Conservation (phyloP, 805 yeast species). For the Lipomyces yamanashiensis region DNA sequence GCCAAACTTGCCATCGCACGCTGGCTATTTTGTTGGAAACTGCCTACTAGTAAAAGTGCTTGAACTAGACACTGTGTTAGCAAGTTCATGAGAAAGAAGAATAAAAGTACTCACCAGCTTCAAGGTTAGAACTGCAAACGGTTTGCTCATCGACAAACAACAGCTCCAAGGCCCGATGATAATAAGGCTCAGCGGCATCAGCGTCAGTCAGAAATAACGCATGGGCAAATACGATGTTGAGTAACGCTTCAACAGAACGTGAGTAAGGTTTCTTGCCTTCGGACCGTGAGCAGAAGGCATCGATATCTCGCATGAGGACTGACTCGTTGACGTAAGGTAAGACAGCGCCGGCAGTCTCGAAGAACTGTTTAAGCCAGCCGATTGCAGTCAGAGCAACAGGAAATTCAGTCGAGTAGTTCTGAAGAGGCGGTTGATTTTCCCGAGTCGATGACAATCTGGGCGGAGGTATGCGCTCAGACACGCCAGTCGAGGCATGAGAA, state of each 20-base stretch:
- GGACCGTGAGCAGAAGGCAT: too few species aligned
- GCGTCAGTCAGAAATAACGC: neutral
- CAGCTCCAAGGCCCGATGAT: constrained; percentile 2
- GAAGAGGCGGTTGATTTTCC: neutral
- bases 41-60: neutral
- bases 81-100: neutral
- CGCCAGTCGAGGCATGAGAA: neutral
- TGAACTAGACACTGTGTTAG: neutral
- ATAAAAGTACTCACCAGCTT: neutral
- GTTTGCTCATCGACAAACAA: neutral
- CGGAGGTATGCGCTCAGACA: too few species aligned
- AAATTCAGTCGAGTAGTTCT: neutral
- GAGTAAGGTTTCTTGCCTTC: neutral
- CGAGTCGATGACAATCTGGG: too few species aligned
- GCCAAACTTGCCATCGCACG: constrained; percentile 6
- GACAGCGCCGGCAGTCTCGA: constrained; percentile 1
- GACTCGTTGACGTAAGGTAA: neutral
- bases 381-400: neutral
- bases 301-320: neutral
- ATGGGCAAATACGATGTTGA: constrained; percentile 1
- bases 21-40: constrained; percentile 3
- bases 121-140: neutral
- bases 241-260: neutral
- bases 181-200: neutral
- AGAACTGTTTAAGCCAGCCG: neutral